phyloP scores from a whole-genome alignment of 345 rosid species.

The Pugionium dolabratum region DNA sequence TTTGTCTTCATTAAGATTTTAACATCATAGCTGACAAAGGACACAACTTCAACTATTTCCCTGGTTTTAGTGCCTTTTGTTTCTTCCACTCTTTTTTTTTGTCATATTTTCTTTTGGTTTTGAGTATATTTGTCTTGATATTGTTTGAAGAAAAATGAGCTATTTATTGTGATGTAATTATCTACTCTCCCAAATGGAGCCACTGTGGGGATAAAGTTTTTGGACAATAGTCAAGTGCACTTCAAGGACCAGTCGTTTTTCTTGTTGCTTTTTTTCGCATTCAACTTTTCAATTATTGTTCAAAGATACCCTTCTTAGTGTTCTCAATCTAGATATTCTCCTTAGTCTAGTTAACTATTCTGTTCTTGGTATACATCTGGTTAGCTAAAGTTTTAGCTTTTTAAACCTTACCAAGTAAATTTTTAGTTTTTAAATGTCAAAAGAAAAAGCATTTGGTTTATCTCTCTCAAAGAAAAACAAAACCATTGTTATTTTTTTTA shows the following conservation, averaged over 20 bases:
- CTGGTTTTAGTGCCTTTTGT: slow-evolving; percentile 25
- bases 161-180: slow-evolving; percentile 56
- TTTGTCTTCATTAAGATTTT: slow-evolving; percentile 2
- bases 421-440: neutral
- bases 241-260: slow-evolving; percentile 55
- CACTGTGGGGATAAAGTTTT: slow-evolving; percentile 55
- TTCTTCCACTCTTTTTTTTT: too few species aligned
- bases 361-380: neutral
- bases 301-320: slow-evolving; percentile 32
- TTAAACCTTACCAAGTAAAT: too few species aligned
- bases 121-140: slow-evolving; percentile 40
- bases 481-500: neutral
- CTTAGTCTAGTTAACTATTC: slow-evolving; percentile 7
- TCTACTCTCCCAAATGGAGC: slow-evolving; percentile 52
- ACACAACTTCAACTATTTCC: slow-evolving; percentile 10
- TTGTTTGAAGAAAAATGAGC: slow-evolving; percentile 44
- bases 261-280: slow-evolving; percentile 25
- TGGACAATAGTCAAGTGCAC: slow-evolving; percentile 47
- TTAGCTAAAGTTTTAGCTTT: too few species aligned
- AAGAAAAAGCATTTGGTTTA: slow-evolving; percentile 1
- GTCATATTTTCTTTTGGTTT: slow-evolving; percentile 23
- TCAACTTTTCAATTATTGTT: slow-evolving; percentile 39
- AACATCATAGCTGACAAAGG: slow-evolving; percentile 19
- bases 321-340: slow-evolving; percentile 23
- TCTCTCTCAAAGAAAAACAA: neutral